Conservation (phyloP, 495 filamentous ascomycete species). For the Platismatia glauca region DNA sequence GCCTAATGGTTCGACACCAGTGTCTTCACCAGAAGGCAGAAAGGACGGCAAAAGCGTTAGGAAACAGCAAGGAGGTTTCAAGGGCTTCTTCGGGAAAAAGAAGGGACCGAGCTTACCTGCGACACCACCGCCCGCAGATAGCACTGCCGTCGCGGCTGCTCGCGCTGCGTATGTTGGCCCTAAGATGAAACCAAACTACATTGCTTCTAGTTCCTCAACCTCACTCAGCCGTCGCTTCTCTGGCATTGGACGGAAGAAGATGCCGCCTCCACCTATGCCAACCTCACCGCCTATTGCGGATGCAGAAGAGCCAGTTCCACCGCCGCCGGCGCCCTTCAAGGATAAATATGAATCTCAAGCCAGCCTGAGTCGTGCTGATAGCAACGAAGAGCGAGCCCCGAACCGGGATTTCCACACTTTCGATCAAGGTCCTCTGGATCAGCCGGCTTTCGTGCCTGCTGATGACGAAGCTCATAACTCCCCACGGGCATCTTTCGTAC, state of each 20-base stretch:
- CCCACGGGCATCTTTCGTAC: conserved; percentile 66
- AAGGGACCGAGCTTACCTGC: conserved; percentile 26
- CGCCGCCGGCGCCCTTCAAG: conserved; percentile 13
- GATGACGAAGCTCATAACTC: conserved; percentile 46
- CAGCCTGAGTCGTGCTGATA: conserved; percentile 41
- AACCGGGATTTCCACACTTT: conserved; percentile 72
- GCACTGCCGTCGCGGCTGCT: conserved; percentile 39
- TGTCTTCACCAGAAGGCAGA: conserved; percentile 21
- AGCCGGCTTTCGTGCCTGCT: conserved; percentile 71
- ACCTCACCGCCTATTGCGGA: conserved; percentile 24
- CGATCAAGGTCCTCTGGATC: conserved; percentile 85
- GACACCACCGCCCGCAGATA: conserved; percentile 13
- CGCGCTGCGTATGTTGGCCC: conserved; percentile 40
- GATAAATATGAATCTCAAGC: conserved; percentile 19
- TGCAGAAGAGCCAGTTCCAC: conserved; percentile 9
- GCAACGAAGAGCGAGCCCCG: conserved; percentile 56
- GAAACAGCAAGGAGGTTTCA: conserved; percentile 43
- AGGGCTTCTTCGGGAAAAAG: conserved; percentile 44
- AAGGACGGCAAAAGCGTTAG: conserved; percentile 33
- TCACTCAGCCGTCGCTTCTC: conserved; percentile 23
- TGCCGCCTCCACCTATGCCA: conserved; percentile 4
- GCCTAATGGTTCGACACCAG: neutral
- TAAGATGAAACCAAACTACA: conserved; percentile 18
- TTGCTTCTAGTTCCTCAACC: conserved; percentile 7
- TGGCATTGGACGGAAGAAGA: conserved; percentile 19